These are phyloP conservation scores for Arthrobotrys sinensis DNA, from an alignment of 2,329 filamentous ascomycete species.

Conservation along the genomic window DNA sequence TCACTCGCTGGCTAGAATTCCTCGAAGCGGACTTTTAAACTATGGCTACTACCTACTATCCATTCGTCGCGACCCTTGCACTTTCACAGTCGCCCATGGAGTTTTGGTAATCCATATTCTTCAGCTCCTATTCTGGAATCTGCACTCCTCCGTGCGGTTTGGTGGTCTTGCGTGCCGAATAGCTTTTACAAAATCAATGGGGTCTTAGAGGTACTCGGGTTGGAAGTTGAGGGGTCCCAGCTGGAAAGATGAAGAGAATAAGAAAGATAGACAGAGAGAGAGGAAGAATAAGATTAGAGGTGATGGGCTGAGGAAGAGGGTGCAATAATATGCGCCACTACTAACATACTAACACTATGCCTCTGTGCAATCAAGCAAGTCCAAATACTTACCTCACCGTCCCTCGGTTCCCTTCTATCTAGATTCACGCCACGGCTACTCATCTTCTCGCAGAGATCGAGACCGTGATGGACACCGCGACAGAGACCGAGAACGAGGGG, in stretches of 20 bases:
- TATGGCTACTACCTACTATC: constrained; percentile 43
- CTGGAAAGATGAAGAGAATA: background rate
- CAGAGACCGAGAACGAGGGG: constrained; percentile 56
- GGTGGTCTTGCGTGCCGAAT: constrained; percentile 43
- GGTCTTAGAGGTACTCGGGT: constrained; percentile 8
- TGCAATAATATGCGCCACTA: constrained; percentile 13
- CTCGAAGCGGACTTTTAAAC: constrained; percentile 34
- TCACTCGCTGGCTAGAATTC: constrained; percentile 42
- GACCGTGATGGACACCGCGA: constrained; percentile 60
- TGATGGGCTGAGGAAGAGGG: constrained; percentile 10
- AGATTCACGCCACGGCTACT: constrained; percentile 61
- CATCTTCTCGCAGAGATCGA: constrained; percentile 58
- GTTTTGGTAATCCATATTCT: constrained; percentile 38
- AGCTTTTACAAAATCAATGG: constrained; percentile 32
- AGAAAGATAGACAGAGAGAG: background rate
- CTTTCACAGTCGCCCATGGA: constrained; percentile 44
- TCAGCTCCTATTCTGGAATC: constrained; percentile 55
- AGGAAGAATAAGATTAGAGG: background rate
- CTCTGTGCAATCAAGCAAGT: constrained; percentile 51
- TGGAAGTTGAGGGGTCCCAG: background rate
- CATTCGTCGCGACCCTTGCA: constrained; percentile 36
- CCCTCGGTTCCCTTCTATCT: constrained; percentile 52
- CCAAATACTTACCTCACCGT: constrained; percentile 60
- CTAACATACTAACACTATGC: constrained; percentile 57
- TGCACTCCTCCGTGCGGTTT: constrained; percentile 41